phyloP scores from a whole-genome alignment of 441 rosid genomes.

The Francoa sonchifolia region DNA sequence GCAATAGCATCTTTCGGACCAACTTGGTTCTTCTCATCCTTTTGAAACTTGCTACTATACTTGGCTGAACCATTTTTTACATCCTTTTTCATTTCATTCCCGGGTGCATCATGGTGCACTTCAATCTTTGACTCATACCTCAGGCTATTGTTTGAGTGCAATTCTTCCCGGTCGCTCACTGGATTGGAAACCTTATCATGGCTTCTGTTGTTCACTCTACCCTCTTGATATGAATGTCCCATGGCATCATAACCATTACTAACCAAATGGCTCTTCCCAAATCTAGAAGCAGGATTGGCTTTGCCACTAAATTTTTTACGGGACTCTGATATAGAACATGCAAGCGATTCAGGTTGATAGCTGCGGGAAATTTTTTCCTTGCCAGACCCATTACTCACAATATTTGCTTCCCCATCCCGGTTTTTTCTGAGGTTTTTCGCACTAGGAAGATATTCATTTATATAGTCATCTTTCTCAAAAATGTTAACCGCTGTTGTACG shows the following conservation, averaged over 20 bases:
- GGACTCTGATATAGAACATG: constrained; percentile 10
- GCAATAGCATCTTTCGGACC: constrained; percentile 13
- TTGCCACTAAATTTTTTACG: constrained; percentile 8
- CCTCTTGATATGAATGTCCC: constrained; percentile 5
- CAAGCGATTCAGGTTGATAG: constrained; percentile 11
- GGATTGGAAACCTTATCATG: constrained; percentile 12
- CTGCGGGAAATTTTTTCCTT: constrained; percentile 16
- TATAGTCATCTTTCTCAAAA: constrained; percentile 18
- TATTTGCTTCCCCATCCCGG: constrained; percentile 18
- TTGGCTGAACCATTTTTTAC: constrained; percentile 8
- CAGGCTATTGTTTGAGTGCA: constrained; percentile 10
- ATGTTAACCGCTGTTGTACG: constrained; percentile 20
- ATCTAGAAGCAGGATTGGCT: constrained; percentile 14
- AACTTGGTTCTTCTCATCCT: constrained; percentile 17
- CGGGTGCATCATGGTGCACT: constrained; percentile 2
- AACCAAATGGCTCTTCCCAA: constrained; percentile 9
- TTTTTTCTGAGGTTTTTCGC: constrained; percentile 14
- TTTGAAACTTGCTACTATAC: constrained; percentile 8
- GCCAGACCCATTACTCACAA: constrained; percentile 14
- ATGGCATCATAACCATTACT: constrained; percentile 11
- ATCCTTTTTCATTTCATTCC: constrained; percentile 1
- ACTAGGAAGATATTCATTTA: constrained; percentile 17
- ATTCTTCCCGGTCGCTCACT: constrained; percentile 7
- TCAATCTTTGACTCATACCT: constrained; percentile 10
- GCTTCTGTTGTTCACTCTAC: constrained; percentile 4